These are phyloP conservation scores for Verticillium zaregamsianum DNA, from an alignment of 2,329 filamentous ascomycete genomes.

Conservation along the genomic window DNA sequence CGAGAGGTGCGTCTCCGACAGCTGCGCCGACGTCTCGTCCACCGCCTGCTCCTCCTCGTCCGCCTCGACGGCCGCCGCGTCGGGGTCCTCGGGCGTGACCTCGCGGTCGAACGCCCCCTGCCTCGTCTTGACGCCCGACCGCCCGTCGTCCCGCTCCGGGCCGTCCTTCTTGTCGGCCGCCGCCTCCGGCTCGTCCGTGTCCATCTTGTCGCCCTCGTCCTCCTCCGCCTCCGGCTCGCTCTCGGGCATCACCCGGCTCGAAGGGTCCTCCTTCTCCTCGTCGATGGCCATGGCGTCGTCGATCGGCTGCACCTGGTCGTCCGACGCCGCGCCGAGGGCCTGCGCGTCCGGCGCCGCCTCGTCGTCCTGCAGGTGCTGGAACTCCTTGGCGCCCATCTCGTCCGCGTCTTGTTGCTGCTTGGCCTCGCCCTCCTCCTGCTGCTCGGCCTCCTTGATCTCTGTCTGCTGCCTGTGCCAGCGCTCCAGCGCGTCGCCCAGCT, in stretches of 20 bases:
- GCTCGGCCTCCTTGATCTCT: slow-evolving; percentile 66
- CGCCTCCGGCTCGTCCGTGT: slow-evolving; percentile 25
- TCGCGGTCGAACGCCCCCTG: slow-evolving; percentile 56
- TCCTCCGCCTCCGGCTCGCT: slow-evolving; percentile 43
- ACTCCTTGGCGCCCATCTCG: slow-evolving; percentile 75
- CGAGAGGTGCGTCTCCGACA: slow-evolving; percentile 70
- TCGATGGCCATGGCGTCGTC: slow-evolving; percentile 89
- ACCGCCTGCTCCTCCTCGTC: slow-evolving; percentile 38
- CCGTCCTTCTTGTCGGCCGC: slow-evolving; percentile 19
- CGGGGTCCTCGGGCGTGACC: slow-evolving; percentile 33
- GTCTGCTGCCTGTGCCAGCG: slow-evolving; percentile 86
- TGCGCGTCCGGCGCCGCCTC: slow-evolving; percentile 80
- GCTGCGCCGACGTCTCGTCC: slow-evolving; percentile 54
- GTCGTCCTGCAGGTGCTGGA: slow-evolving; percentile 88
- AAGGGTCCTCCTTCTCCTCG: slow-evolving; percentile 58
- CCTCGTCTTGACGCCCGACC: slow-evolving; percentile 55
- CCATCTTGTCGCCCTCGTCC: slow-evolving; percentile 44
- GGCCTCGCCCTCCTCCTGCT: slow-evolving; percentile 47
- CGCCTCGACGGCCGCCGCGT: slow-evolving; percentile 33
- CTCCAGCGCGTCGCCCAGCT: slow-evolving; percentile 88
- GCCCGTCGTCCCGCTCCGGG: slow-evolving; percentile 44
- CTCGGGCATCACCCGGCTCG: slow-evolving; percentile 48
- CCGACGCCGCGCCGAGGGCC: slow-evolving; percentile 80
- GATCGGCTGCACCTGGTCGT: slow-evolving; percentile 81
- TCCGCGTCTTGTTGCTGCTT: slow-evolving; percentile 48